A percentile compares a stretch with the other conserved stretches of the same genome.
phyloP scores from a whole-genome alignment of 1,139 yeast genomes.

The Tardiomyces blankii region DNA sequence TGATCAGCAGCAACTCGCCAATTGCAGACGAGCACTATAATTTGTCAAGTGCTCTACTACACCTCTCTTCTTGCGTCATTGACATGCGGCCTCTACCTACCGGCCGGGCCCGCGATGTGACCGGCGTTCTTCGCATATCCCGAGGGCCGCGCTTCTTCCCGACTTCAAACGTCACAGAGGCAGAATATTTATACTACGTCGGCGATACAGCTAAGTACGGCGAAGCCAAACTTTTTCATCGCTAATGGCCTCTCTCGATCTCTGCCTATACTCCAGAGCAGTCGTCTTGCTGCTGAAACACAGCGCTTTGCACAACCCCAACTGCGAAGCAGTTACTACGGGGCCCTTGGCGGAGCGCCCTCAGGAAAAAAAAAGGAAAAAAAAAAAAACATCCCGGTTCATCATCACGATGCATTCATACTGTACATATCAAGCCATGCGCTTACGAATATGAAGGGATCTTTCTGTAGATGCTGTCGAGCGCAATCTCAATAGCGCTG shows the following conservation, averaged over 20 bases:
- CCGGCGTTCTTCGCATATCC: conserved; percentile 10
- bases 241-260: too few relatives aligned
- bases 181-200: conserved; percentile 1
- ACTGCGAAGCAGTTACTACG: too few relatives aligned
- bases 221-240: too few relatives aligned
- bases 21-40: conserved; percentile 8
- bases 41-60: conserved; percentile 7
- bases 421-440: too few relatives aligned
- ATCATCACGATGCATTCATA: not conserved
- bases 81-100: conserved; percentile 11
- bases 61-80: conserved; percentile 8
- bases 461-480: conserved; percentile 52
- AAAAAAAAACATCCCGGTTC: too few relatives aligned
- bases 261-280: too few relatives aligned
- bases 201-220: not conserved
- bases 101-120: conserved; percentile 12
- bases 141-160: conserved; percentile 7
- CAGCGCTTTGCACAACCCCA: too few relatives aligned
- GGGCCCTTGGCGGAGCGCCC: too few relatives aligned
- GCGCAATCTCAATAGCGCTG: conserved; percentile 79
- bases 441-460: not conserved
- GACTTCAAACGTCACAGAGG: not conserved
- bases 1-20: conserved; percentile 3
- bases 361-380: too few relatives aligned
- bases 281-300: too few relatives aligned